These are phyloP conservation scores for Mucor plumbeus DNA, from an alignment of 371 early-diverging fungal genomes.

Conservation along the genomic window DNA sequence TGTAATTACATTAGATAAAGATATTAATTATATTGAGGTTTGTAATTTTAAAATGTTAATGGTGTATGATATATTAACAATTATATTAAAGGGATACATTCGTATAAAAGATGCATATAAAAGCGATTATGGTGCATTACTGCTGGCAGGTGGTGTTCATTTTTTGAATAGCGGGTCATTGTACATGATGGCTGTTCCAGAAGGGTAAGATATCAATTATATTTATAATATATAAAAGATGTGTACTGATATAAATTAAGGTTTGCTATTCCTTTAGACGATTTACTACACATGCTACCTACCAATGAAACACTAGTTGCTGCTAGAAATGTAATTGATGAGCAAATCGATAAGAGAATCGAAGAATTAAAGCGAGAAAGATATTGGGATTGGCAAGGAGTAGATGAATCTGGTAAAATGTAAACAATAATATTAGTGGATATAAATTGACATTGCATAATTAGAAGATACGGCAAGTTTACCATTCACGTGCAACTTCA, in stretches of 20 bases:
- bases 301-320: conserved; percentile 45
- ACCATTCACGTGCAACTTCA: conserved; percentile 58
- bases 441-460: conserved; percentile 17
- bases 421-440: background rate
- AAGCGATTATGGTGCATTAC: conserved; percentile 56
- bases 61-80: no score
- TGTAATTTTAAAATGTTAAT: background rate
- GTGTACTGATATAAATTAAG: conserved; percentile 21
- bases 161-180: conserved; percentile 62
- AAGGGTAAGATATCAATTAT: conserved; percentile 39
- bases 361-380: conserved; percentile 35
- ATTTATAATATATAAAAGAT: background rate
- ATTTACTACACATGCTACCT: conserved; percentile 66
- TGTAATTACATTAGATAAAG: conserved; percentile 47
- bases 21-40: conserved; percentile 62
- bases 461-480: conserved; percentile 35
- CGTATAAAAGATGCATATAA: conserved; percentile 58
- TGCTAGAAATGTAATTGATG: conserved; percentile 30
- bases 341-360: conserved; percentile 43
- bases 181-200: conserved; percentile 60
- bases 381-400: conserved; percentile 31
- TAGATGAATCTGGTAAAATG: conserved; percentile 23
- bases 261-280: conserved; percentile 41
- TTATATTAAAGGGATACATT: conserved; percentile 51
- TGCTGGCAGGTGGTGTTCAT: conserved; percentile 63